Conservation (phyloP, 148 eudicot genomes). For the Silene conica region DNA sequence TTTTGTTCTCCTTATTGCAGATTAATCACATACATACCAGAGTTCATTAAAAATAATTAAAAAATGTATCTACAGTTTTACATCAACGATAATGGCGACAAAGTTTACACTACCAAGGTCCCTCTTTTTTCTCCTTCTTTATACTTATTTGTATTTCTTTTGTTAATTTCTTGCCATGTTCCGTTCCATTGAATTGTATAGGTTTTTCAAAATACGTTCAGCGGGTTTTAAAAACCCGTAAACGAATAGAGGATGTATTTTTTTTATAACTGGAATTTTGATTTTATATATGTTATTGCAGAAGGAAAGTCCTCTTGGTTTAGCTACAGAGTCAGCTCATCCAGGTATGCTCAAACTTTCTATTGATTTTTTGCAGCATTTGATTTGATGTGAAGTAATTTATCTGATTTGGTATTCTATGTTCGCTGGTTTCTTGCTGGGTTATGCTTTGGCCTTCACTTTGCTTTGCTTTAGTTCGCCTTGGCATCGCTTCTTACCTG, state of each 20-base stretch:
- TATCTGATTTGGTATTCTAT: not conserved
- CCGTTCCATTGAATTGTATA: no score
- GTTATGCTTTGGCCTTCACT: not conserved
- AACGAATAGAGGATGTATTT: no score
- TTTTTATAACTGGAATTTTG: not conserved
- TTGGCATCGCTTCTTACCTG: no score
- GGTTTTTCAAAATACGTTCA: no score
- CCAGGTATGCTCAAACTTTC: slow-evolving; percentile 50
- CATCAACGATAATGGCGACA: slow-evolving; percentile 90
- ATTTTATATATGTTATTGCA: slow-evolving; percentile 28
- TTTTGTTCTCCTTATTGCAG: not conserved
- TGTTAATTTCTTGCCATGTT: not conserved
- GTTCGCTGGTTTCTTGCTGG: not conserved
- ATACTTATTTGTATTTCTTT: not conserved
- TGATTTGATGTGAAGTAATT: no score
- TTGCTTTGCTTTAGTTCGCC: no score
- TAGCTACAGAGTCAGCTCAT: slow-evolving; percentile 87
- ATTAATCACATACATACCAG: no score
- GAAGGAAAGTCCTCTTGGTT: slow-evolving; percentile 88
- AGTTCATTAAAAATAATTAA: not conserved
- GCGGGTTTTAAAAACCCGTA: no score
- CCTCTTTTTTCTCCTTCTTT: not conserved
- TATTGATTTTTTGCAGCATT: not conserved
- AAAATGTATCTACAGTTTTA: slow-evolving; percentile 91
- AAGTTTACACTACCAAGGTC: slow-evolving; percentile 98